A percentile compares a stretch with the other conserved stretches of the same genome.
phyloP scores from a whole-genome alignment of 352 stramenopile genomes.

The Phytophthora palmivora region DNA sequence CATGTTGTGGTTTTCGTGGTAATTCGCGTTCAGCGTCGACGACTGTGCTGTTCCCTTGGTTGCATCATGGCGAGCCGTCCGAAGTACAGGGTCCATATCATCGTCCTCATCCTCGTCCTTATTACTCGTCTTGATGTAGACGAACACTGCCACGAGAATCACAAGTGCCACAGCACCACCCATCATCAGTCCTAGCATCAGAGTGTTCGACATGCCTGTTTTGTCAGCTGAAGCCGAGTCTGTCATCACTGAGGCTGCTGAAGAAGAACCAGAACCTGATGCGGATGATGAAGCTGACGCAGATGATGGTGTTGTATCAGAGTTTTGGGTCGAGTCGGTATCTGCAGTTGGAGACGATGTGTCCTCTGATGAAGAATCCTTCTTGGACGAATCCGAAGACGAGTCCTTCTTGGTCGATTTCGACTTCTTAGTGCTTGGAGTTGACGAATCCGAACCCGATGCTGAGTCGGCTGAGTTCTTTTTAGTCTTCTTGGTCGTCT shows the following conservation, averaged over 20 bases:
- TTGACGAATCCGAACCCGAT: slow-evolving; percentile 21
- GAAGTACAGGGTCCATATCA: slow-evolving; percentile 37
- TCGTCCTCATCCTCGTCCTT: slow-evolving; percentile 46
- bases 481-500: slow-evolving; percentile 11
- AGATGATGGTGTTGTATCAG: slow-evolving; percentile 13
- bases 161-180: slow-evolving; percentile 51
- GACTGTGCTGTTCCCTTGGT: slow-evolving; percentile 28
- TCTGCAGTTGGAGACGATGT: slow-evolving; percentile 11
- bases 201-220: slow-evolving; percentile 32
- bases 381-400: background rate
- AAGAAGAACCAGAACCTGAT: slow-evolving; percentile 19
- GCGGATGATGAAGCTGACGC: slow-evolving; percentile 19
- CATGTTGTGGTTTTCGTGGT: slow-evolving; percentile 42
- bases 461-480: slow-evolving; percentile 14
- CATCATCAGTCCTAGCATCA: slow-evolving; percentile 57
- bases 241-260: slow-evolving; percentile 30
- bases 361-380: slow-evolving; percentile 12
- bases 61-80: slow-evolving; percentile 11
- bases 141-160: slow-evolving; percentile 52
- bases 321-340: slow-evolving; percentile 14
- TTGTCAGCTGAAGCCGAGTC: slow-evolving; percentile 35
- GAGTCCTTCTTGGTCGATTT: slow-evolving; percentile 13
- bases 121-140: slow-evolving; percentile 54
- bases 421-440: slow-evolving; percentile 9
- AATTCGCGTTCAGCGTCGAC: slow-evolving; percentile 42